phyloP scores from a whole-genome alignment of 2,329 filamentous ascomycete genomes.

The Botrytis porri region DNA sequence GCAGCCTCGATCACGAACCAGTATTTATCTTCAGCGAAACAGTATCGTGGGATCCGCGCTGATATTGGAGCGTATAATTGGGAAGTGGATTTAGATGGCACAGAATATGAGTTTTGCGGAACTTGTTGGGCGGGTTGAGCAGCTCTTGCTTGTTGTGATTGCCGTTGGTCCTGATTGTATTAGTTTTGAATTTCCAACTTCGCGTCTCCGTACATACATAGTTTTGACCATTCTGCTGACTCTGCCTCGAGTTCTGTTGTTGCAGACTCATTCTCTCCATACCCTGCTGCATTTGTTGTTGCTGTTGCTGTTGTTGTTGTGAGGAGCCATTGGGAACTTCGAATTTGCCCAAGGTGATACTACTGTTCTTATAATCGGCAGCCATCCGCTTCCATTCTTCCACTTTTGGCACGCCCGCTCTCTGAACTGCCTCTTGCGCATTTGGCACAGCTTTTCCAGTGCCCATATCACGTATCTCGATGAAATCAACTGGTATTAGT shows the following conservation, averaged over 20 bases:
- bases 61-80: constrained; percentile 72
- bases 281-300: constrained; percentile 59
- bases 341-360: constrained; percentile 92
- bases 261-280: constrained; percentile 79
- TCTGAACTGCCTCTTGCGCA: constrained; percentile 78
- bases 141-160: constrained; percentile 32
- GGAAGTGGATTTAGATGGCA: constrained; percentile 45
- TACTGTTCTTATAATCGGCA: constrained; percentile 98
- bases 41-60: constrained; percentile 87
- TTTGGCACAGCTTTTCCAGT: constrained; percentile 80
- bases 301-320: constrained; percentile 54
- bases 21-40: constrained; percentile 95
- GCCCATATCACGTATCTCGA: constrained; percentile 92
- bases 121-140: constrained; percentile 31
- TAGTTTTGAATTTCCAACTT: neutral
- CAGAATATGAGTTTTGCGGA: constrained; percentile 36
- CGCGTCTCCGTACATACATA: constrained; percentile 42
- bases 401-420: constrained; percentile 87
- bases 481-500: constrained; percentile 92
- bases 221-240: constrained; percentile 48
- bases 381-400: constrained; percentile 99
- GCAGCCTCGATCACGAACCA: constrained; percentile 96
- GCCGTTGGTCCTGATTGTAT: constrained; percentile 27
- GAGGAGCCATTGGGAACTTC: constrained; percentile 54
- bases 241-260: constrained; percentile 50